Percentiles rank a stretch among this genome's conserved stretches.
phyloP scores from a whole-genome alignment of 2,329 filamentous ascomycete species.

The Drechslerella stenobrocha region DNA sequence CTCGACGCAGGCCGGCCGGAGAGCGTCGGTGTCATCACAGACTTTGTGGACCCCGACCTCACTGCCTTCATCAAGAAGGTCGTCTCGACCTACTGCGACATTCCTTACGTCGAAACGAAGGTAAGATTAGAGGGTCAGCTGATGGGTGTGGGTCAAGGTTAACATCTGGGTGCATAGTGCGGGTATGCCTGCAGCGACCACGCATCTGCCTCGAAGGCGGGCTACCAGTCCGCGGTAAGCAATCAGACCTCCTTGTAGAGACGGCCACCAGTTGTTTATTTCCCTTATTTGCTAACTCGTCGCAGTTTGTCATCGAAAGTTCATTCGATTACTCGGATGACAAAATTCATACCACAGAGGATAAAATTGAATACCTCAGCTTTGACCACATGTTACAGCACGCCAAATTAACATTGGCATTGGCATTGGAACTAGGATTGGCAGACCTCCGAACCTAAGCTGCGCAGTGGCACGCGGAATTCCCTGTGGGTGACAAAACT shows the following conservation, averaged over 20 bases:
- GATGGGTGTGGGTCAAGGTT: not conserved
- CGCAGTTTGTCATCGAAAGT: conserved; percentile 71
- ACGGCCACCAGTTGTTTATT: not conserved
- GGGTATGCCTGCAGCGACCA: conserved; percentile 69
- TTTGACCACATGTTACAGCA: conserved; percentile 94
- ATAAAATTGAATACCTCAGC: conserved; percentile 71
- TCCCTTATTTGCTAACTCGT: conserved; percentile 52
- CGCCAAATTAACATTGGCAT: conserved; percentile 77
- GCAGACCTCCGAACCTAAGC: conserved; percentile 72
- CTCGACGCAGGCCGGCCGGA: conserved; percentile 79
- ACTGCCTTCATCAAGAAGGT: conserved; percentile 90
- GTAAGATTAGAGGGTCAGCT: no score
- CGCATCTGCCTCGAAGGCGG: conserved; percentile 68
- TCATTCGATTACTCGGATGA: conserved; percentile 68
- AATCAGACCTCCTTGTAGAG: not conserved
- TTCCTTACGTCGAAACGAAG: conserved; percentile 76
- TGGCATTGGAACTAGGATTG: conserved; percentile 82
- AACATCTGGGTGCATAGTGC: conserved; percentile 60
- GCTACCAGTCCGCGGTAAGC: conserved; percentile 64
- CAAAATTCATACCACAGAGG: conserved; percentile 71
- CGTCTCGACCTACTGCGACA: conserved; percentile 81
- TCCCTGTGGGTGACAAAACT: no score
- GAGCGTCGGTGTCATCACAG: conserved; percentile 87
- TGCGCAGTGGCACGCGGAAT: no score
- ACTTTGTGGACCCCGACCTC: conserved; percentile 80